Evolutionary conservation across 1,139 yeast genomes (phyloP).

Genomic region (Hanseniaspora gamundiae): DNA sequence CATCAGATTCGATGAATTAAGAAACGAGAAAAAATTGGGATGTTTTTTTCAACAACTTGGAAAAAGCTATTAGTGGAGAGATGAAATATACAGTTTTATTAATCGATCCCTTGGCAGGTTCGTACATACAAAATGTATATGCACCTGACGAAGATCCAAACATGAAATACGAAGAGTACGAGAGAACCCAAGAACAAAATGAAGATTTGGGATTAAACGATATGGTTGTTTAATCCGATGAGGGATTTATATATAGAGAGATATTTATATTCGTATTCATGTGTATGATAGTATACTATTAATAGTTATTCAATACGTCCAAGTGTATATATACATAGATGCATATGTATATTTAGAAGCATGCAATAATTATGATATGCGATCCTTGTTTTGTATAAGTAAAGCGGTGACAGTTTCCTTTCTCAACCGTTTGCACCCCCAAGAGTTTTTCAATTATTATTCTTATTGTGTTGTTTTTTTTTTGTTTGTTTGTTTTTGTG

Average conservation of each 20-base stretch:
- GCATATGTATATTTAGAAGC: neutral
- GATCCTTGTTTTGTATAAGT: too few relatives aligned
- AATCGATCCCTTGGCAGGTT: constrained; percentile 92
- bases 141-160: constrained; percentile 98
- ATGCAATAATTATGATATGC: neutral
- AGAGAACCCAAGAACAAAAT: constrained; percentile 76
- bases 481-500: too few relatives aligned
- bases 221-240: constrained; percentile 36
- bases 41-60: constrained; percentile 58
- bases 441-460: too few relatives aligned
- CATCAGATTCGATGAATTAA: constrained; percentile 85
- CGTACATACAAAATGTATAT: constrained; percentile 91
- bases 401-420: too few relatives aligned
- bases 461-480: too few relatives aligned
- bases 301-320: neutral
- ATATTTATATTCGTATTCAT: too few relatives aligned
- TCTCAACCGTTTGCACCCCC: too few relatives aligned
- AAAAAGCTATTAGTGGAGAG: constrained; percentile 76
- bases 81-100: constrained; percentile 71
- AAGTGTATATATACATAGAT: neutral
- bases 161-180: constrained; percentile 82
- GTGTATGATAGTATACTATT: neutral
- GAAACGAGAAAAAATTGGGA: constrained; percentile 73
- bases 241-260: neutral
- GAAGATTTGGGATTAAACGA: constrained; percentile 87